A percentile compares a stretch with the other conserved stretches of the same genome.
Conservation (phyloP, 768 basidiomycete genomes). For the Tubosaeta brunneosetosa region DNA sequence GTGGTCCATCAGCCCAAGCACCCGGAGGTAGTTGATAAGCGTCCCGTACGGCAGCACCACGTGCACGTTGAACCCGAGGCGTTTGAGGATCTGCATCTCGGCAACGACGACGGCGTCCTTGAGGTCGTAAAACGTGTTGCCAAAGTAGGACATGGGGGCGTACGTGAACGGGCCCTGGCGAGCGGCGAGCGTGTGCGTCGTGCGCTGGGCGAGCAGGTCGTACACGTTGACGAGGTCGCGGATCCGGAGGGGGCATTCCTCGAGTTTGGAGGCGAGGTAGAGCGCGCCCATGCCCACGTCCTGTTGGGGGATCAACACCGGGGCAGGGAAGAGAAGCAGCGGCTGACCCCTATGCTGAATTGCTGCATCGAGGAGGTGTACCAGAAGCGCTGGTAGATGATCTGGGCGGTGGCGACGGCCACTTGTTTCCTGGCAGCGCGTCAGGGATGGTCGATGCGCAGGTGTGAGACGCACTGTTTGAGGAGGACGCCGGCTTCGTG, state of each 20-base stretch:
- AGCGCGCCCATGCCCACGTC: slow-evolving; percentile 88
- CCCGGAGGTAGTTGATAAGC: slow-evolving; percentile 87
- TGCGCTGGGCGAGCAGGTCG: slow-evolving; percentile 80
- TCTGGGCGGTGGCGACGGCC: slow-evolving; percentile 93
- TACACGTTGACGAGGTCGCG: slow-evolving; percentile 94
- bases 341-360: slow-evolving; percentile 79
- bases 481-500: slow-evolving; percentile 91
- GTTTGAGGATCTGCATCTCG: slow-evolving; percentile 97
- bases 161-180: slow-evolving; percentile 50
- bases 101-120: slow-evolving; percentile 92
- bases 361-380: slow-evolving; percentile 92
- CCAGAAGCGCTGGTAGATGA: slow-evolving; percentile 96
- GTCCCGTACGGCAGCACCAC: slow-evolving; percentile 92
- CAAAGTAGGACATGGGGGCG: slow-evolving; percentile 85
- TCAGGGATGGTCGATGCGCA: slow-evolving; percentile 4
- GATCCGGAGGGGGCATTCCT: slow-evolving; percentile 88
- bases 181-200: slow-evolving; percentile 44
- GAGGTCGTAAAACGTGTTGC: slow-evolving; percentile 85
- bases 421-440: slow-evolving; percentile 74
- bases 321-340: slow-evolving; percentile 7
- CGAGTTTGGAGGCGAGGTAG: slow-evolving; percentile 84
- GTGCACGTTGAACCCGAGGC: slow-evolving; percentile 92
- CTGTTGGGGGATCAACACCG: slow-evolving; percentile 35
- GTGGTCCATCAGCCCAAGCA: slow-evolving; percentile 73
- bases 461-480: slow-evolving; percentile 63